Evolutionary conservation across 1,284 basidiomycete species (phyloP), one percentile per base, ranked within the genome.

Genomic region (Apiotrichum sp.): DNA sequence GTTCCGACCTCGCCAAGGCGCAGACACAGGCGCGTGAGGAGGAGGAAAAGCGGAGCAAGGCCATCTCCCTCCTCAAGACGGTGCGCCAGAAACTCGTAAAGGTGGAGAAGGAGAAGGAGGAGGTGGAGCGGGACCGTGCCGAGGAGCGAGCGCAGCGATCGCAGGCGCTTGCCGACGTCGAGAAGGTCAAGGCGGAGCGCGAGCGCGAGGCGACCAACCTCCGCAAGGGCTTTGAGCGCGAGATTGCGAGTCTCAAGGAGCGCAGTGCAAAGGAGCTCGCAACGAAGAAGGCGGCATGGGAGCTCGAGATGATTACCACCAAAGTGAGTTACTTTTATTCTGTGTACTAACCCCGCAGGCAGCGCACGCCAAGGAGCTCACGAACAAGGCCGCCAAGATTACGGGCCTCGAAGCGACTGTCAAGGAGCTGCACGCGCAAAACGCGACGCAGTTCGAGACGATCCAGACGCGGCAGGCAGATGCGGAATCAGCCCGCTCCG

Each of bases 31-130:
- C 84, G 1, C 93, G 89, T 71, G 92, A 95, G 62, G 93, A 96
- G 70, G 93, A 96, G 72, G 93, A 97, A 74, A 96, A 96, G 74
- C 84, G 93, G 11, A 83, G 84, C n/a, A 97, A 96, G 70, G 91
- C 92, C 0, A 87, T 96, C 59, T 86, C 84, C 50, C 77, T 95
- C 35, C 78, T 97, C 60, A 95, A 95, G 78, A 87, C 90, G 2
- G 88, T 96, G n/a, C 79, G 93, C 50, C 86, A 89, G 74, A 96
- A 95, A 73, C 78, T 92, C 22, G 88, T 93, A 45, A 95, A 92
- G 72, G 84, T 89, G 3, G 92, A 96, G 74, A 91, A 90, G 77
- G 92, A 95, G 35, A 84, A 84, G 66, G 92, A 95, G 55, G 90
- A 93, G 58, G 66, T 71, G 7, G 72, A 71, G 33, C 72, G 79